Conservation (phyloP, 768 basidiomycete species). For the Tubosaeta sp. region DNA sequence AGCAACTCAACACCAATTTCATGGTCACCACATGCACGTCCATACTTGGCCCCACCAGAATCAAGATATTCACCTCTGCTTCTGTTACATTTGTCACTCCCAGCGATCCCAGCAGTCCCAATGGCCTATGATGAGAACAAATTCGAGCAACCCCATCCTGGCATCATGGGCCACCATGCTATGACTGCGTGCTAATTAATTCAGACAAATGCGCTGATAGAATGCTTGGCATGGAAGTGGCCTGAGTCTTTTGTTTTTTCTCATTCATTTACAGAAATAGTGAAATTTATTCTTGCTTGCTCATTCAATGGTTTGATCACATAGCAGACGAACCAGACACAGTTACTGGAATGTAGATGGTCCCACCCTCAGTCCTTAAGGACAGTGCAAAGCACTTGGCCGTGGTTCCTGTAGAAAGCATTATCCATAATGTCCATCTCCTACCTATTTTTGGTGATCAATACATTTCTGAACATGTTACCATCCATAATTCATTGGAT, state of each 20-base stretch:
- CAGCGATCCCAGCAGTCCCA: not conserved
- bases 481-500: conserved; percentile 20
- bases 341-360: conserved; percentile 21
- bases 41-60: too few species aligned
- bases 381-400: conserved; percentile 1
- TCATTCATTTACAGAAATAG: conserved; percentile 9
- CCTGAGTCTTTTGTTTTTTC: conserved; percentile 21
- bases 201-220: conserved; percentile 13
- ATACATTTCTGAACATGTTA: conserved; percentile 17
- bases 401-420: conserved; percentile 14
- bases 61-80: not conserved
- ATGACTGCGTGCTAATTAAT: conserved; percentile 30
- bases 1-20: not conserved
- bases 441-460: conserved; percentile 14
- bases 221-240: conserved; percentile 24
- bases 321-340: conserved; percentile 13
- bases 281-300: conserved; percentile 13
- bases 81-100: not conserved
- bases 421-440: conserved; percentile 14
- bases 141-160: conserved; percentile 29
- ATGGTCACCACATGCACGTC: not conserved
- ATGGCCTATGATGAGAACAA: conserved; percentile 14
- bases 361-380: conserved; percentile 7
- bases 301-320: conserved; percentile 19
- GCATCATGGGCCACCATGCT: conserved; percentile 21